phyloP scores from a whole-genome alignment of 2,329 filamentous ascomycete species.

The Scedosporium minutisporum region DNA sequence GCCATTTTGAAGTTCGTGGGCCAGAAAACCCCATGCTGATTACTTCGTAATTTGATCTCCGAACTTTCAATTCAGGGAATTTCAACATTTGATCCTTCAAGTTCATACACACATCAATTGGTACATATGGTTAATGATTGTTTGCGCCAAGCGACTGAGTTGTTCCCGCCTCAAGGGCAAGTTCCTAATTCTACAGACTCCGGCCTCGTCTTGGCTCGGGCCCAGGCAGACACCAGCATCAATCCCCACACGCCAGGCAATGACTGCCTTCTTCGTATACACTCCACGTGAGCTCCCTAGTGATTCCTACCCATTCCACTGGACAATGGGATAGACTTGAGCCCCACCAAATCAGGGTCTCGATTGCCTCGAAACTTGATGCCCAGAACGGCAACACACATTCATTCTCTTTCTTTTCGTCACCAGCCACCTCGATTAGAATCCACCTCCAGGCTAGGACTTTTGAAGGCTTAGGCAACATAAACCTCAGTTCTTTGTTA shows the following conservation, averaged over 20 bases:
- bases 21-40: too few species aligned
- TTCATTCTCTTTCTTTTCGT: neutral
- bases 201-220: neutral
- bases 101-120: too few species aligned
- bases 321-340: neutral
- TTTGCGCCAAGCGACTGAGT: too few species aligned
- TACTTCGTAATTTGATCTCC: too few species aligned
- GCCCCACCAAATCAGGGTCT: neutral
- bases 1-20: too few species aligned
- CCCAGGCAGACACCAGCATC: neutral
- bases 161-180: neutral
- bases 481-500: too few species aligned
- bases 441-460: neutral
- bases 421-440: neutral
- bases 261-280: too few species aligned
- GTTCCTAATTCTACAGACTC: neutral
- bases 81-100: too few species aligned
- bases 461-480: neutral
- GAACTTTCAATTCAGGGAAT: too few species aligned
- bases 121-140: too few species aligned
- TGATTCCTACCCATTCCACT: neutral
- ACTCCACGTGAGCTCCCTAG: neutral
- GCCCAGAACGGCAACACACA: neutral
- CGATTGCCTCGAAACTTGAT: neutral
- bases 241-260: too few species aligned